Conservation (phyloP, 305 asterid genomes). For the Solanum chacoense region DNA sequence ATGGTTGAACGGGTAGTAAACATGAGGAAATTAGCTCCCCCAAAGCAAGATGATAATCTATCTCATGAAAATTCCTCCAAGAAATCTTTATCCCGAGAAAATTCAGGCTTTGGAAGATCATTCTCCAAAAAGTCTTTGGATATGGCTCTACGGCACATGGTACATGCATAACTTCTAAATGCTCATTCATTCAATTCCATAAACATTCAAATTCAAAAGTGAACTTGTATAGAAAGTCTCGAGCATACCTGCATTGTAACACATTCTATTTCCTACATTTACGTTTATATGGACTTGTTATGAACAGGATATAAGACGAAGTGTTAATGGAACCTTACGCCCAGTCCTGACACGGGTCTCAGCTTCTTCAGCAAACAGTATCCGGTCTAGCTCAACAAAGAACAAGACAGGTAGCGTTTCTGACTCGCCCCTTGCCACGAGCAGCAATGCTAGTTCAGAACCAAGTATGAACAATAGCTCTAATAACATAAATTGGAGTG, state of each 20-base stretch:
- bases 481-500: constrained; percentile 16
- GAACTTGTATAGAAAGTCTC: not conserved
- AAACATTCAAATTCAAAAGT: not conserved
- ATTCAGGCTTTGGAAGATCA: constrained; percentile 65
- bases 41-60: not conserved
- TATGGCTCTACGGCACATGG: constrained; percentile 90
- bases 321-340: constrained; percentile 11
- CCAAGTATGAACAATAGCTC: constrained; percentile 23
- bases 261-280: not conserved
- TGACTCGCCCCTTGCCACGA: constrained; percentile 15
- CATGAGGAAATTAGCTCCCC: constrained; percentile 16
- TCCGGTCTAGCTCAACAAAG: constrained; percentile 9
- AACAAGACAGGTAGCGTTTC: constrained; percentile 8
- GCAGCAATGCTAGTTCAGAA: constrained; percentile 37
- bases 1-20: constrained; percentile 16
- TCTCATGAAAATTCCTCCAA: constrained; percentile 2
- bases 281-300: not conserved
- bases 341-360: constrained; percentile 6
- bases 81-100: constrained; percentile 15
- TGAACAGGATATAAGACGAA: constrained; percentile 51
- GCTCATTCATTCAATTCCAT: not conserved
- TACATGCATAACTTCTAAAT: constrained; percentile 1
- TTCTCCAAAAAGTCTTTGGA: constrained; percentile 72
- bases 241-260: not conserved
- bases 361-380: constrained; percentile 14